These are phyloP conservation scores for Ophiostoma triangulosporum DNA, from an alignment of 2,329 filamentous ascomycete species.

Conservation along the genomic window DNA sequence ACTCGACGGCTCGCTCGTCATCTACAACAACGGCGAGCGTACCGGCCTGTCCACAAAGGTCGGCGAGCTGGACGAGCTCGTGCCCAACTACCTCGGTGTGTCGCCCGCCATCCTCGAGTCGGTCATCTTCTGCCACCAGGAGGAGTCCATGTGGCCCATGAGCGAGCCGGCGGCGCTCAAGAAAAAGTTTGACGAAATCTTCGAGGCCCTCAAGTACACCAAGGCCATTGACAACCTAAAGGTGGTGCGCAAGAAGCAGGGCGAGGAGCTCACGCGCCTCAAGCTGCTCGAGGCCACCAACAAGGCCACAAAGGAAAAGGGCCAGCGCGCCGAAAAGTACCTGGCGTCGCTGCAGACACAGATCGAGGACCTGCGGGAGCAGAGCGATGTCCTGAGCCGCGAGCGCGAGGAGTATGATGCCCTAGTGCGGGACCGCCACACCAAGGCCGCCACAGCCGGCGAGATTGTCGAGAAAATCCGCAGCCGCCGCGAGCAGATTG, in stretches of 20 bases:
- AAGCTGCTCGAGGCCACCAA: conserved; percentile 51
- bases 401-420: conserved; percentile 48
- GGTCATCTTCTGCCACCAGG: conserved; percentile 97
- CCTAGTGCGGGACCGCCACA: conserved; percentile 43
- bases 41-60: conserved; percentile 66
- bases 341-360: conserved; percentile 51
- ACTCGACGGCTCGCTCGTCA: conserved; percentile 64
- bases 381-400: conserved; percentile 42
- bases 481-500: conserved; percentile 62
- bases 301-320: conserved; percentile 69
- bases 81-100: conserved; percentile 79
- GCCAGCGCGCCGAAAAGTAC: conserved; percentile 55
- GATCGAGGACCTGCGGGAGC: conserved; percentile 45
- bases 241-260: conserved; percentile 67
- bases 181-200: conserved; percentile 94
- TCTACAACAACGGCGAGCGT: conserved; percentile 67
- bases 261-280: conserved; percentile 56
- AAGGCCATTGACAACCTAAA: conserved; percentile 97
- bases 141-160: conserved; percentile 94
- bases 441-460: conserved; percentile 59
- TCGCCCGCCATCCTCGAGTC: conserved; percentile 81
- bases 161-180: conserved; percentile 77
- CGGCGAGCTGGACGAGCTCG: conserved; percentile 67
- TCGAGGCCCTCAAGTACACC: conserved; percentile 92
- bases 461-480: conserved; percentile 62